phyloP scores from a whole-genome alignment of 257 asterid species.

The Solanum chiquidenum region DNA sequence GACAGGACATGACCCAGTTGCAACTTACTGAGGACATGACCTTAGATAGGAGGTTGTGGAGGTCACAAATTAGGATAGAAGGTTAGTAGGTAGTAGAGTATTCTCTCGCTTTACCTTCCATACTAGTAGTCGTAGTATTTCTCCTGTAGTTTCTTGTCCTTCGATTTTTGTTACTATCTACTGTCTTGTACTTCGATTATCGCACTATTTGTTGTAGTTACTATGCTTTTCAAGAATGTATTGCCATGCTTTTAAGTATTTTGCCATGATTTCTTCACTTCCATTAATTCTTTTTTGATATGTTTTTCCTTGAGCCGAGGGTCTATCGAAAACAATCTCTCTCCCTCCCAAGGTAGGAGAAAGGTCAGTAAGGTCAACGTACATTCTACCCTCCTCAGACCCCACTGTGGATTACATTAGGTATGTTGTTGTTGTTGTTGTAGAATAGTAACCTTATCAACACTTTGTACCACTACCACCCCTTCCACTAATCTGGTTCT shows the following conservation, averaged over 20 bases:
- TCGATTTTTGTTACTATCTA: not conserved
- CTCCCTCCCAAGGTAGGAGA: not conserved
- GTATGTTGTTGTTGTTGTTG: not conserved
- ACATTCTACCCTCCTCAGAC: not conserved
- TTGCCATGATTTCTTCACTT: not conserved
- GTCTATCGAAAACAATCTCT: not conserved
- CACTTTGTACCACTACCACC: not conserved
- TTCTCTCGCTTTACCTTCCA: not conserved
- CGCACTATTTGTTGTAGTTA: not conserved
- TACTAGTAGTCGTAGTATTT: not conserved
- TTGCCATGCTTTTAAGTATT: not conserved
- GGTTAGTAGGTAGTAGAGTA: not conserved
- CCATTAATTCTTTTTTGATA: not conserved
- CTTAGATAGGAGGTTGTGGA: not conserved
- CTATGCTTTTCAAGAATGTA: not conserved
- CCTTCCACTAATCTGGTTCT: not conserved
- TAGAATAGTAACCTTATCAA: not conserved
- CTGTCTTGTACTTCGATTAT: not conserved
- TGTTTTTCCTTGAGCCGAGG: not conserved
- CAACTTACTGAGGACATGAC: not conserved
- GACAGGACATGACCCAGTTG: not conserved
- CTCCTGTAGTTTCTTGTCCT: not conserved
- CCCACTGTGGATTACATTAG: not conserved
- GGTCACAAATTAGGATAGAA: not conserved
- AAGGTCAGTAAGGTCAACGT: not conserved